A percentile compares a stretch with the other conserved stretches of the same genome.
These are phyloP conservation scores for Agrocybe pediades DNA, from an alignment of 768 basidiomycete species.

Conservation along the genomic window DNA sequence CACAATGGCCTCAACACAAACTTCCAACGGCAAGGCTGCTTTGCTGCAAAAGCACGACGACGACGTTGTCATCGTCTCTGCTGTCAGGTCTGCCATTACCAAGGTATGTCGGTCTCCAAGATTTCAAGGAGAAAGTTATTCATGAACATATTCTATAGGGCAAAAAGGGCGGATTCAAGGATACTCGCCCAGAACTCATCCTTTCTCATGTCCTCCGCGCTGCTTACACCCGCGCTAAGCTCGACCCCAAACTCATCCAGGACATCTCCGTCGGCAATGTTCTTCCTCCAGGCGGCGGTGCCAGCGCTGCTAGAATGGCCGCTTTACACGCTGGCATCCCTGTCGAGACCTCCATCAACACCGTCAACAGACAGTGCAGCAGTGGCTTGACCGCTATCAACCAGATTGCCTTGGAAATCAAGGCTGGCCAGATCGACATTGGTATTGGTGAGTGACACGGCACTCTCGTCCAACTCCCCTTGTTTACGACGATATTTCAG, in stretches of 20 bases:
- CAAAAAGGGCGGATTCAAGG: constrained; percentile 89
- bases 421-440: constrained; percentile 81
- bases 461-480: not conserved
- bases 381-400: constrained; percentile 82
- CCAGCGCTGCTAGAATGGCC: constrained; percentile 82
- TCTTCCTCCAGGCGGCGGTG: constrained; percentile 85
- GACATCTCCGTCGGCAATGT: constrained; percentile 89
- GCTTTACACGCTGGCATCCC: constrained; percentile 87
- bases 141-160: constrained; percentile 43
- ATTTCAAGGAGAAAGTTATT: not conserved
- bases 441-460: constrained; percentile 70
- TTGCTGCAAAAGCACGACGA: constrained; percentile 74
- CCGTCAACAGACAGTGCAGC: constrained; percentile 90
- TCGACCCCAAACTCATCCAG: constrained; percentile 83
- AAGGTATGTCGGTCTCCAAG: constrained; percentile 57
- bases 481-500: constrained; percentile 33
- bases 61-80: constrained; percentile 90
- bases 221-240: constrained; percentile 62
- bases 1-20: constrained; percentile 35
- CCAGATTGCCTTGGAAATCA: constrained; percentile 57
- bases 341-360: constrained; percentile 69
- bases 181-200: constrained; percentile 82
- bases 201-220: constrained; percentile 77
- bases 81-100: constrained; percentile 89
- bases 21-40: constrained; percentile 51